Conservation (phyloP, 768 basidiomycete species). For the Hebeloma cylindrosporum region DNA sequence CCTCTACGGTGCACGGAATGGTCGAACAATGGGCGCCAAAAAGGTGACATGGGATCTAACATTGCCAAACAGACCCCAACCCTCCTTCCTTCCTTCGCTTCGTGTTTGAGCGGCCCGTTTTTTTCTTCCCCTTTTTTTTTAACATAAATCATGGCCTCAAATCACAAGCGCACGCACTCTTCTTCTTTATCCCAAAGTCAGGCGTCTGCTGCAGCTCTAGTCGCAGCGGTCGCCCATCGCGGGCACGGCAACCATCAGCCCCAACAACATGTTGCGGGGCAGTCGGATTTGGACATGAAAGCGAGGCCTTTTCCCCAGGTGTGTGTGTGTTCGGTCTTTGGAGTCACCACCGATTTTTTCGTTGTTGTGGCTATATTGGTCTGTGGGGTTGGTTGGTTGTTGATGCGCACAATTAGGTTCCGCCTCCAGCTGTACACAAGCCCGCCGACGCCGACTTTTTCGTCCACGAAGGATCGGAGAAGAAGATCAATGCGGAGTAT, state of each 20-base stretch:
- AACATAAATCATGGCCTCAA: too few species aligned
- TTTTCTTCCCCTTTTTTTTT: too few species aligned
- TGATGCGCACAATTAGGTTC: constrained; percentile 48
- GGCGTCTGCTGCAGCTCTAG: too few species aligned
- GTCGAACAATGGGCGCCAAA: too few species aligned
- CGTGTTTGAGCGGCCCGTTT: too few species aligned
- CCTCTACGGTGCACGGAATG: too few species aligned
- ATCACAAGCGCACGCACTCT: too few species aligned
- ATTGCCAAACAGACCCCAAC: too few species aligned
- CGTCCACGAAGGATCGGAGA: constrained; percentile 48
- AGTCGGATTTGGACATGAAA: constrained; percentile 6
- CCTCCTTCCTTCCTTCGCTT: too few species aligned
- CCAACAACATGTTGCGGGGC: not conserved
- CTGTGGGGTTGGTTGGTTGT: not conserved
- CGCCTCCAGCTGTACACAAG: constrained; percentile 58
- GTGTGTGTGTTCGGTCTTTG: not conserved
- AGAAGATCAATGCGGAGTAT: constrained; percentile 73
- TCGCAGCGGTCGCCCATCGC: too few species aligned
- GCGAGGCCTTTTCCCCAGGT: constrained; percentile 13
- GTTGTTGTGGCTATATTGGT: not conserved
- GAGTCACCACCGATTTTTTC: not conserved
- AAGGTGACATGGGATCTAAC: too few species aligned
- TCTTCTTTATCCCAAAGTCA: too few species aligned
- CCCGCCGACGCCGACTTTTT: constrained; percentile 80
- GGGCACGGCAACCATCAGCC: constrained; percentile 4